Conservation (phyloP, 1,139 yeast genomes). For the Candida tropicalis region DNA sequence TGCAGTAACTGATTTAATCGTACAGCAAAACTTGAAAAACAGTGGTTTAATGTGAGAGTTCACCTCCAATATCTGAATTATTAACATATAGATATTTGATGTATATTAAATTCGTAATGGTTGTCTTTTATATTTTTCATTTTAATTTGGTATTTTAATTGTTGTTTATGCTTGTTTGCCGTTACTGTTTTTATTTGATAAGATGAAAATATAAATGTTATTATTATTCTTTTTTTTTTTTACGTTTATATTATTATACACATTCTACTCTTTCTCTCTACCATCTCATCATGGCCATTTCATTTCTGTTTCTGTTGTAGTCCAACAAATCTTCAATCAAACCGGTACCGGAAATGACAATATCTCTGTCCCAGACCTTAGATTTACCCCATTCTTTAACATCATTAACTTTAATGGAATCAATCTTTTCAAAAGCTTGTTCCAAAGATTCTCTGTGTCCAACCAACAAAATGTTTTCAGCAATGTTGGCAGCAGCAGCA, state of each 20-base stretch:
- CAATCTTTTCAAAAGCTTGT: constrained; percentile 64
- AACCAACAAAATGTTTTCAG: constrained; percentile 57
- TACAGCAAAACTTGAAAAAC: constrained; percentile 78
- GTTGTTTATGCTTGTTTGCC: not conserved
- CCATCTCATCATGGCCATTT: constrained; percentile 85
- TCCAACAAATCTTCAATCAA: constrained; percentile 82
- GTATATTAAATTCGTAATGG: not conserved
- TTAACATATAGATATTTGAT: not conserved
- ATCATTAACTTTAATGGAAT: constrained; percentile 60
- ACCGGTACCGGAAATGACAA: constrained; percentile 81
- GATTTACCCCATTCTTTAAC: constrained; percentile 74
- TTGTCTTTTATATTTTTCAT: not conserved
- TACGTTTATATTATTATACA: constrained; percentile 7
- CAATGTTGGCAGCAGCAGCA: constrained; percentile 60
- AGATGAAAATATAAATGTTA: constrained; percentile 3
- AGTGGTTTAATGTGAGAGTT: constrained; percentile 70
- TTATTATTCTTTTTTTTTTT: not conserved
- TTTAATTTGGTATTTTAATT: constrained; percentile 2
- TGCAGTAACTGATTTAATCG: constrained; percentile 90
- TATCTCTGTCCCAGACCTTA: constrained; percentile 81
- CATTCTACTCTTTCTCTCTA: constrained; percentile 21
- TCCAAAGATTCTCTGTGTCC: constrained; percentile 64
- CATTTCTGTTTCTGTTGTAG: constrained; percentile 83
- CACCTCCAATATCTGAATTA: no score
- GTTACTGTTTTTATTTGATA: not conserved